Percentiles rank a stretch among this genome's conserved stretches.
Conservation (phyloP, 176 grass and related monocot genomes). For the Oryza australiensis region DNA sequence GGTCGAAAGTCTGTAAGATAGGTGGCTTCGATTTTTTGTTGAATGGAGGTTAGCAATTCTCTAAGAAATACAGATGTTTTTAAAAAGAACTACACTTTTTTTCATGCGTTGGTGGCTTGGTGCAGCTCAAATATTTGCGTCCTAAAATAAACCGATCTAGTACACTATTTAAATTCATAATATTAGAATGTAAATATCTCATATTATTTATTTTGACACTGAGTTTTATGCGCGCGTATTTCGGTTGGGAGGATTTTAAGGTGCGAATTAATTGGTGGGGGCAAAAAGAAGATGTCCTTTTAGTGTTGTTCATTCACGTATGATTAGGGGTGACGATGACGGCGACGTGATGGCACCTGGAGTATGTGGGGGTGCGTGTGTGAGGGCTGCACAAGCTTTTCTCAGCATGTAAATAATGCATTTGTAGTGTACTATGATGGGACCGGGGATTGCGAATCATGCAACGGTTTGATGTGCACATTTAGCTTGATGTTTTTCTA, state of each 20-base stretch:
- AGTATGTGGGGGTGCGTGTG: background rate
- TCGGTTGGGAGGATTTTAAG: background rate
- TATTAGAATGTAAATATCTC: no score
- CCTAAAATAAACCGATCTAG: no score
- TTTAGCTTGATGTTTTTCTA: background rate
- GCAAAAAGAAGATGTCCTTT: background rate
- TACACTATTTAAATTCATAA: no score
- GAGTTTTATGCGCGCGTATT: background rate
- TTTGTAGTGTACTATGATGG: conserved; percentile 14
- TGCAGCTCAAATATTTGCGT: background rate
- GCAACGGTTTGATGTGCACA: background rate
- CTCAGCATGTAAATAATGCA: conserved; percentile 40
- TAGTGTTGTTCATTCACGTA: conserved; percentile 22
- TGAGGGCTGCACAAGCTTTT: background rate
- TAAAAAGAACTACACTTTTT: no score
- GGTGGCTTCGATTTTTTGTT: no score
- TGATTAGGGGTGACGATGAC: conserved; percentile 19
- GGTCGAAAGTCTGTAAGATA: no score
- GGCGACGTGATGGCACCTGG: conserved; percentile 11
- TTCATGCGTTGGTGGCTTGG: no score
- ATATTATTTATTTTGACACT: no score
- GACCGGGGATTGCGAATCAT: conserved; percentile 6
- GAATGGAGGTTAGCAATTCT: no score
- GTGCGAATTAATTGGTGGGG: background rate
- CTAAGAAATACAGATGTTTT: no score